These are phyloP conservation scores for Sphagnum fallax DNA, from an alignment of 228 moss, liverwort and hornwort species.

Conservation along the genomic window DNA sequence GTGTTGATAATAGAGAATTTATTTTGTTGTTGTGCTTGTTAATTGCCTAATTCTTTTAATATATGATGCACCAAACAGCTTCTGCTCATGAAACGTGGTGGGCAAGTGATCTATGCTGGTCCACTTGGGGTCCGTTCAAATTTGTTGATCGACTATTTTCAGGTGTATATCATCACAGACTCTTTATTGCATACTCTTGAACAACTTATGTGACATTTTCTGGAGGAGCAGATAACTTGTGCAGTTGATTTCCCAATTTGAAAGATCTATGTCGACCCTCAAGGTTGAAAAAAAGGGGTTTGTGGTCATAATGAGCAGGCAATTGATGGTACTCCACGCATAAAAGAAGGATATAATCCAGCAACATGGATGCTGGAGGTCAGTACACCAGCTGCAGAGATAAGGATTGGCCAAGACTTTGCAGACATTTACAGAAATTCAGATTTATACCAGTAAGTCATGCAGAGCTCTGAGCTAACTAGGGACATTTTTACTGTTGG, in stretches of 20 bases:
- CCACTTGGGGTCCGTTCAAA: conserved; percentile 66
- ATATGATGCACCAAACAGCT: not conserved
- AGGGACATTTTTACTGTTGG: too few relatives aligned
- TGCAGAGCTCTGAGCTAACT: not conserved
- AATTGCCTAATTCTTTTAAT: too few relatives aligned
- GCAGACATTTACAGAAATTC: conserved; percentile 60
- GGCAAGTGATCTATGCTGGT: conserved; percentile 35
- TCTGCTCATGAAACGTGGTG: conserved; percentile 7
- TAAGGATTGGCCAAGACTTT: conserved; percentile 47
- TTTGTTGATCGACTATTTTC: conserved; percentile 65
- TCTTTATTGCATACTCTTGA: too few relatives aligned
- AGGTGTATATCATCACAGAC: conserved; percentile 23
- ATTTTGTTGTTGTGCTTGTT: too few relatives aligned
- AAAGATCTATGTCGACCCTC: too few relatives aligned
- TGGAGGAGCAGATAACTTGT: too few relatives aligned
- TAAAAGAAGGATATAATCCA: conserved; percentile 73
- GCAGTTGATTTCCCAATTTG: too few relatives aligned
- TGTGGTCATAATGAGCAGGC: conserved; percentile 12
- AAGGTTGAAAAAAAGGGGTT: too few relatives aligned
- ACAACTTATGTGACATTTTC: too few relatives aligned
- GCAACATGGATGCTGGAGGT: conserved; percentile 98
- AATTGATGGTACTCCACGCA: conserved; percentile 51
- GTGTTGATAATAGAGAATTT: too few relatives aligned
- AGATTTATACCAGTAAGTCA: conserved; percentile 46
- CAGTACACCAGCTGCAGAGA: conserved; percentile 50